Evolutionary conservation across 2,329 filamentous ascomycete genomes (phyloP), one percentile per base, ranked within the genome.

Genomic region (Capronia coronata): DNA sequence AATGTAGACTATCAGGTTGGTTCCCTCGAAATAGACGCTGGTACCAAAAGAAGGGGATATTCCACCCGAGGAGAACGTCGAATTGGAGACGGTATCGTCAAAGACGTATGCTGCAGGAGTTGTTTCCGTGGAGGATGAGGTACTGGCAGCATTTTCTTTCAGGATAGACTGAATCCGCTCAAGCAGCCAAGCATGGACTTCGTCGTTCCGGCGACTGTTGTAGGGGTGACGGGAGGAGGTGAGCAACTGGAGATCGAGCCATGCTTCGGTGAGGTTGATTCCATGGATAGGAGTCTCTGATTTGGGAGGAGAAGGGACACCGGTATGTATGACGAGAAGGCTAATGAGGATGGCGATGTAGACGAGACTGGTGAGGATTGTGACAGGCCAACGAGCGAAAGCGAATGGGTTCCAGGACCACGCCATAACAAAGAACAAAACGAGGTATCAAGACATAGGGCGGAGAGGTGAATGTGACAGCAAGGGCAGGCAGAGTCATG

Each of bases 1-100:
- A 51, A 98, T 86, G 62, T 96, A 95, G 30, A 95, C 83, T 55
- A 96, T 83, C 58, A 96, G 82, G 62, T 97, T 98, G 55, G 81
- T 91, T 25, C 88, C 87, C 68, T 97, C 90, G 61, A 94, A 96
- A 65, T 97, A 96, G 22, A 87, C 79, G 9, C 72, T 75, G 16
- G 68, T 63, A 6, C 59, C 62, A 16, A 46, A 21, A 70, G 79
- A 41, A 51, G 68, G 49, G 16, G 69, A 52, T 19, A 59, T 60
- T 1, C 65, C 62, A 30, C 68, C 65, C 4, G 73, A 70, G 37
- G 80, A 80, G 30, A 76, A 83, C 1, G 89, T 93, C 46, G 87
- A 78, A 63, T 96, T 97, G 25, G 87, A 86, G 34, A 75, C 70
- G 40, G 81, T 71, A 64, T 96, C 90, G 61, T 94, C 83, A 62